Conservation (phyloP, 352 stramenopile genomes). For the Phytophthora fragariae region DNA sequence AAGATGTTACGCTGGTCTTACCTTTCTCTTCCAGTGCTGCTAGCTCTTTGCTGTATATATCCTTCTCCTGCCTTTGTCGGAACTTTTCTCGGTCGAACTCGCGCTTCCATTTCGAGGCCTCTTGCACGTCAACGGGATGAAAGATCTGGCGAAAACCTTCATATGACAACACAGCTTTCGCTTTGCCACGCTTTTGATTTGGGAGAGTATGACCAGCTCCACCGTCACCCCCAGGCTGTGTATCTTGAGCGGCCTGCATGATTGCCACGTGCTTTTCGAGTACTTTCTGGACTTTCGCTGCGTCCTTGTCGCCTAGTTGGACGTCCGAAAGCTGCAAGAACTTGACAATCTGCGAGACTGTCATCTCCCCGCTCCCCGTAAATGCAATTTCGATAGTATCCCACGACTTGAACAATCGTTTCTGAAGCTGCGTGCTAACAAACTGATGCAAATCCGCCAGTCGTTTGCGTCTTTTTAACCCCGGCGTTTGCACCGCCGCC, state of each 20-base stretch:
- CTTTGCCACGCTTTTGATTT: conserved; percentile 19
- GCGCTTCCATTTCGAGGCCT: conserved; percentile 62
- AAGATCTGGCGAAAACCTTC: conserved; percentile 74
- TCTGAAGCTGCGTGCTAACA: conserved; percentile 71
- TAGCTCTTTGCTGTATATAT: conserved; percentile 75
- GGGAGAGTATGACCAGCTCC: not conserved
- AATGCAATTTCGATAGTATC: conserved; percentile 81
- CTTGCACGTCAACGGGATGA: conserved; percentile 55
- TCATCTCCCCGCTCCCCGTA: conserved; percentile 70
- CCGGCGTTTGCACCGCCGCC: conserved; percentile 40
- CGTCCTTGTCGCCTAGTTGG: conserved; percentile 62
- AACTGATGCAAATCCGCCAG: conserved; percentile 73
- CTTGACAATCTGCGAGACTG: conserved; percentile 68
- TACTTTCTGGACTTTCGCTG: conserved; percentile 64
- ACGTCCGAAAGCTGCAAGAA: conserved; percentile 77
- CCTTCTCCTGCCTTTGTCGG: conserved; percentile 63
- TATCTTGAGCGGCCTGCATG: conserved; percentile 21
- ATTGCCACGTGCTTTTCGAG: conserved; percentile 56
- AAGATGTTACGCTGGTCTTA: conserved; percentile 11
- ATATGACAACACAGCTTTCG: conserved; percentile 58
- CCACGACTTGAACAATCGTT: conserved; percentile 72
- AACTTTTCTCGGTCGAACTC: conserved; percentile 79
- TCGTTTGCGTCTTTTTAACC: conserved; percentile 57
- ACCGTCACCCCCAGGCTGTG: conserved; percentile 1
- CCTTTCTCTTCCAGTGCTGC: conserved; percentile 74